These are phyloP conservation scores for Acanthamoeba lenticulata DNA, from an alignment of 208 protist genomes.

Conservation along the genomic window DNA sequence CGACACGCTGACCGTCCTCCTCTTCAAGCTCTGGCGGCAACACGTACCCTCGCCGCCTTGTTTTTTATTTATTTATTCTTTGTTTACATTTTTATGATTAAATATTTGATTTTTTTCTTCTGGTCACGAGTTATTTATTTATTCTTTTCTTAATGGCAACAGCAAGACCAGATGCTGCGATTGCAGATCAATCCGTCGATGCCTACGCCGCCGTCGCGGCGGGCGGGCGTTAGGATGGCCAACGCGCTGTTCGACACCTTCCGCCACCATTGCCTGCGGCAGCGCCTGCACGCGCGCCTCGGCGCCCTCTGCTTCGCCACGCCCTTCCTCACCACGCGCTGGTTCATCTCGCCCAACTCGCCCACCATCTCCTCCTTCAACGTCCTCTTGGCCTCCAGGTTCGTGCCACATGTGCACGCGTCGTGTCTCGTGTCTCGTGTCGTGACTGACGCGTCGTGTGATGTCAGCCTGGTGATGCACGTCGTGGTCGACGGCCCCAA, in stretches of 20 bases:
- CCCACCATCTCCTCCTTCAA: not conserved
- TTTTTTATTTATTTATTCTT: no score
- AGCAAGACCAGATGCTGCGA: not conserved
- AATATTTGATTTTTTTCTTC: no score
- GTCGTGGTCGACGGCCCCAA: not conserved
- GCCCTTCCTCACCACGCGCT: not conserved
- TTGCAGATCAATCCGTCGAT: not conserved
- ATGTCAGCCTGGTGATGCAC: not conserved
- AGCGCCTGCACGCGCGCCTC: not conserved
- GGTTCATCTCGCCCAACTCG: not conserved
- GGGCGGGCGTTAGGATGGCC: not conserved
- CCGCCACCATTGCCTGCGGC: not conserved
- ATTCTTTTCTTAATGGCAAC: not conserved
- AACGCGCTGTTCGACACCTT: not conserved
- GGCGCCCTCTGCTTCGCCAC: not conserved
- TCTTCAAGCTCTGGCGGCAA: constrained; percentile 21
- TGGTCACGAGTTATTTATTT: no score
- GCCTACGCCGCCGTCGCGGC: not conserved
- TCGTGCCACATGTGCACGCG: not conserved
- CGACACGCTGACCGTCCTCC: not conserved
- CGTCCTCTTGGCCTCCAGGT: not conserved
- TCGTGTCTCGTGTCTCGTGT: no score
- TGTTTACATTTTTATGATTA: no score
- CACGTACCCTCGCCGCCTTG: no score
- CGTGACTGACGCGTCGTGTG: no score